Conservation (phyloP, 2,329 filamentous ascomycete genomes). For the Monosporascus sp. region DNA sequence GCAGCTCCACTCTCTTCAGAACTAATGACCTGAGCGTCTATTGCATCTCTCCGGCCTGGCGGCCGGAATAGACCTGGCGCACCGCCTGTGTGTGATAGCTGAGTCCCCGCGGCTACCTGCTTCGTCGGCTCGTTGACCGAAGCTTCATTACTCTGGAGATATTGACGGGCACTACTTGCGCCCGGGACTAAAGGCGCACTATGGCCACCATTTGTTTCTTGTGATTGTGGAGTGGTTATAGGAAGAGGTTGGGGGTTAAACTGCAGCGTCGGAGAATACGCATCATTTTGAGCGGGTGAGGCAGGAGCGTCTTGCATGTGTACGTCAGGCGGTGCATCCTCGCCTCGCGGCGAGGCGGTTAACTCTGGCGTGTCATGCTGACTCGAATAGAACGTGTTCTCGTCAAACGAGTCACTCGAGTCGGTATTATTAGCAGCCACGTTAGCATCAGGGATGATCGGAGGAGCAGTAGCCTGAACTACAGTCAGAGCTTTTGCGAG, state of each 20-base stretch:
- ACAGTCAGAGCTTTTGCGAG: slow-evolving; percentile 65
- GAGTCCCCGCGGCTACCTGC: slow-evolving; percentile 7
- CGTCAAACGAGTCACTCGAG: slow-evolving; percentile 78
- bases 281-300: slow-evolving; percentile 28
- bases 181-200: slow-evolving; percentile 8
- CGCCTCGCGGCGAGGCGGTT: slow-evolving; percentile 42
- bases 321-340: slow-evolving; percentile 37
- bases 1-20: slow-evolving; percentile 36
- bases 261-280: slow-evolving; percentile 14
- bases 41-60: slow-evolving; percentile 12
- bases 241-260: slow-evolving; percentile 9
- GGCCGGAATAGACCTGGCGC: slow-evolving; percentile 6
- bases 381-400: slow-evolving; percentile 95
- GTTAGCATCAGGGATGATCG: slow-evolving; percentile 51
- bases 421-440: slow-evolving; percentile 53
- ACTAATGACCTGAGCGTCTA: slow-evolving; percentile 25
- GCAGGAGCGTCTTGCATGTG: slow-evolving; percentile 32
- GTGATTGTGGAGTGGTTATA: slow-evolving; percentile 2
- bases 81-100: slow-evolving; percentile 6
- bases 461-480: slow-evolving; percentile 63
- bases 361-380: slow-evolving; percentile 73
- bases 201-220: slow-evolving; percentile 7
- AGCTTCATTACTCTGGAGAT: slow-evolving; percentile 4
- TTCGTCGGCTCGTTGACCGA: slow-evolving; percentile 2
- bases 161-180: slow-evolving; percentile 13